phyloP scores from a whole-genome alignment of 805 yeast genomes.

The Spathaspora passalidarum region DNA sequence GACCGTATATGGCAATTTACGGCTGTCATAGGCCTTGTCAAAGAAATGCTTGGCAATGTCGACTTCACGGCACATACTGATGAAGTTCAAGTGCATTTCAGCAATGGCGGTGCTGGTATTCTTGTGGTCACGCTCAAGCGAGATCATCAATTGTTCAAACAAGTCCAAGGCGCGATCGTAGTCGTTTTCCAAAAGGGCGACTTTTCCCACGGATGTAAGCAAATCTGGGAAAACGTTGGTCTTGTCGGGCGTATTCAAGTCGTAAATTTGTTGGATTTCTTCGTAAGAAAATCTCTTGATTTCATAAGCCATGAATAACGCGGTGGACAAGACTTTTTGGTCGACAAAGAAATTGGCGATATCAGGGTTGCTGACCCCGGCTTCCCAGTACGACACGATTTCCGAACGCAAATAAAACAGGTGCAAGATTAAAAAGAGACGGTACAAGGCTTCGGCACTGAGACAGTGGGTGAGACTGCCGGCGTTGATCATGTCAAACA shows the following conservation, averaged over 20 bases:
- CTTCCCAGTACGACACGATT: constrained; percentile 69
- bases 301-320: constrained; percentile 64
- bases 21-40: constrained; percentile 59
- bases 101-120: constrained; percentile 52
- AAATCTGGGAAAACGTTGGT: constrained; percentile 44
- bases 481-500: constrained; percentile 25
- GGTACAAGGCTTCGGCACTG: constrained; percentile 19
- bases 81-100: constrained; percentile 73
- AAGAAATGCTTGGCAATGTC: constrained; percentile 70
- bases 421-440: constrained; percentile 31
- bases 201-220: constrained; percentile 70
- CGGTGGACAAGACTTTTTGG: constrained; percentile 65
- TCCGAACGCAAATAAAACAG: constrained; percentile 61
- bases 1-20: constrained; percentile 70
- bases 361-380: constrained; percentile 46
- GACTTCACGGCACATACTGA: constrained; percentile 74
- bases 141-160: constrained; percentile 58
- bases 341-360: constrained; percentile 47
- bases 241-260: constrained; percentile 33
- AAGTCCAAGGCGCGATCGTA: constrained; percentile 62
- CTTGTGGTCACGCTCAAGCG: constrained; percentile 32
- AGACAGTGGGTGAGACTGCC: constrained; percentile 28
- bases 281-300: constrained; percentile 58
- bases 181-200: constrained; percentile 63
- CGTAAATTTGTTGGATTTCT: constrained; percentile 57